phyloP scores from a whole-genome alignment of 2,329 filamentous ascomycete species.

The Mycosphaerella arachidis region DNA sequence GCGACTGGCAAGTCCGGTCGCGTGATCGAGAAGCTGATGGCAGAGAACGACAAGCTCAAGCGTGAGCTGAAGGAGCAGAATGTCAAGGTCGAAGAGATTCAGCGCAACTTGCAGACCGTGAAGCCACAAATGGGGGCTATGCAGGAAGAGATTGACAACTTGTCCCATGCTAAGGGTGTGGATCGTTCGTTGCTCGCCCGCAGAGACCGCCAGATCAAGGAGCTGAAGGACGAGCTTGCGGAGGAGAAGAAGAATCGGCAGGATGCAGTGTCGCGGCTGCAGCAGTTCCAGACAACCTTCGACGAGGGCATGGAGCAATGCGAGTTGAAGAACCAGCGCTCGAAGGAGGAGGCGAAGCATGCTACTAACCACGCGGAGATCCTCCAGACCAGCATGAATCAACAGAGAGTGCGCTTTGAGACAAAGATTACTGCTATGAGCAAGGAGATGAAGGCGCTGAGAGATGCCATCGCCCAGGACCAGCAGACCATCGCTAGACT shows the following conservation, averaged over 20 bases:
- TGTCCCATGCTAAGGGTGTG: constrained; percentile 64
- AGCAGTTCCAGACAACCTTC: constrained; percentile 58
- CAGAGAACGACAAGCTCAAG: constrained; percentile 73
- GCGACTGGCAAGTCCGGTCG: constrained; percentile 66
- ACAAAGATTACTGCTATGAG: constrained; percentile 41
- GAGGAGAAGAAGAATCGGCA: constrained; percentile 59
- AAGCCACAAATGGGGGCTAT: constrained; percentile 69
- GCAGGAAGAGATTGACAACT: constrained; percentile 63
- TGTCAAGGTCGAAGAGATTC: constrained; percentile 61
- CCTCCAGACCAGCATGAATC: constrained; percentile 68
- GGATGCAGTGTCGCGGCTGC: constrained; percentile 57
- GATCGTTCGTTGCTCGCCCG: constrained; percentile 66
- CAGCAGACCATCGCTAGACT: constrained; percentile 46
- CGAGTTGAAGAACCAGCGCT: constrained; percentile 59
- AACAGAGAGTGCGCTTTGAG: constrained; percentile 61
- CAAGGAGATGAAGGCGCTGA: constrained; percentile 52
- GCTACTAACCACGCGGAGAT: constrained; percentile 61
- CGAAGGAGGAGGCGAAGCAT: constrained; percentile 40
- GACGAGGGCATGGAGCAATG: constrained; percentile 58
- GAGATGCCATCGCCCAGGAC: constrained; percentile 54
- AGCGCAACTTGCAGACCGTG: constrained; percentile 61
- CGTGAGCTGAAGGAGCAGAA: constrained; percentile 53
- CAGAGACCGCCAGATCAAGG: constrained; percentile 70
- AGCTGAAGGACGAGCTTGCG: constrained; percentile 60
- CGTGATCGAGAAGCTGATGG: constrained; percentile 76